A percentile compares a stretch with the other conserved stretches of the same genome.
These are phyloP conservation scores for Macrocystidia cucumis DNA, from an alignment of 1,284 basidiomycete genomes.

Conservation along the genomic window DNA sequence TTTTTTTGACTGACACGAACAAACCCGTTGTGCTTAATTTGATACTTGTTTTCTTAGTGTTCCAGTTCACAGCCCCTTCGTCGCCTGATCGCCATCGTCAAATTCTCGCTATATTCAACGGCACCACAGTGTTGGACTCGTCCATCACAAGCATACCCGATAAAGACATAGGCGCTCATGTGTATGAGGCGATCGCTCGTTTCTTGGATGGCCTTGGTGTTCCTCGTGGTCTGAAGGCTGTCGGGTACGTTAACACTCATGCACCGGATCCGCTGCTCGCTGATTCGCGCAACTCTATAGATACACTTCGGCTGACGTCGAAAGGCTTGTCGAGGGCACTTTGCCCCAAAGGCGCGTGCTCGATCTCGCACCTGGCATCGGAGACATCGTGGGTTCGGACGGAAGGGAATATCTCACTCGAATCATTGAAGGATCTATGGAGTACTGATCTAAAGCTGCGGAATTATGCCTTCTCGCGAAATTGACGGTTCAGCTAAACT, in stretches of 20 bases:
- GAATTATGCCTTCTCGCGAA: too few relatives aligned
- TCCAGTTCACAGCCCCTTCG: conserved; percentile 90
- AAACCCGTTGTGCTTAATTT: too few relatives aligned
- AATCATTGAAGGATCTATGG: conserved; percentile 72
- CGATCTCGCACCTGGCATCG: conserved; percentile 82
- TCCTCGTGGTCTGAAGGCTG: conserved; percentile 80
- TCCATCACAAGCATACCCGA: conserved; percentile 75
- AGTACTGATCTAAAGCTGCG: conserved; percentile 41
- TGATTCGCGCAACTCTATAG: conserved; percentile 13
- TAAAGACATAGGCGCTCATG: conserved; percentile 70
- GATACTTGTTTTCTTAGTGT: conserved; percentile 44
- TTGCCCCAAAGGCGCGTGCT: conserved; percentile 84
- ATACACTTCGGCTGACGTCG: conserved; percentile 61
- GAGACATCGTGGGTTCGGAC: conserved; percentile 72
- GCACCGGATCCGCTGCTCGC: not conserved
- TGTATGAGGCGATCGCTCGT: conserved; percentile 86
- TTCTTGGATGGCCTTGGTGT: conserved; percentile 87
- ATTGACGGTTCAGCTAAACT: too few relatives aligned
- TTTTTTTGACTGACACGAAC: too few relatives aligned
- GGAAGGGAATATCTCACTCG: conserved; percentile 70
- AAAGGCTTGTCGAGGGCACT: conserved; percentile 76
- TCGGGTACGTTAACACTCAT: conserved; percentile 43
- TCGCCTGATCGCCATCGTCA: conserved; percentile 87
- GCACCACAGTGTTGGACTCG: conserved; percentile 55
- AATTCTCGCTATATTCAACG: conserved; percentile 79